Base-by-base conservation (phyloP, 1,139 yeast genomes). In the Saccharomyces hybrid region DNA sequence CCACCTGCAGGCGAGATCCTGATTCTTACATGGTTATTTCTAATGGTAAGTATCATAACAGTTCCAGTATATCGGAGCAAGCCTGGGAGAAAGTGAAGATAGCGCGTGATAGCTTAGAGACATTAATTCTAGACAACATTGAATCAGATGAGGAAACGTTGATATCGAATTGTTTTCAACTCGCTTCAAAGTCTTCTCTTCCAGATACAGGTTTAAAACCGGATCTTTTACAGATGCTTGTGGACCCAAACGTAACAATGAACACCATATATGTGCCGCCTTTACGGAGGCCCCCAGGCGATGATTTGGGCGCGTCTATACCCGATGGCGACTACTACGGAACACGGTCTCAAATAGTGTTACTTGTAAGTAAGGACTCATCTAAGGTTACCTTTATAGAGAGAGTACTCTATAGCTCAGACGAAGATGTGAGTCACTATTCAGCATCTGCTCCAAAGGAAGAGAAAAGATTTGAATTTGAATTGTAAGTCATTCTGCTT, bases 331-430 rank as follows among this genome's bases (percentile, higher is more conserved):
- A 73, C 29, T 82, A 76, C 62, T 93, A 91, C 64, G 98, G 97
- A 0, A 93, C 99, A 0, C 73, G 98, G 53, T 88, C 97, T 0
- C 97, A 90, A 65, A 89, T 96, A 0, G 80, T 90, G 1, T 76
- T 91, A 4, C 65, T 89, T 23, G 76, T 88, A 9, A 80, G 78
- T 61, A 76, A 75, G 42, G 54, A 68, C 5, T 55, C 57, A 13
- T 85, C 86, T 2, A 64, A 64, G 16, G 72, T 78, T n/a, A 70
- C 70, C 38, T 78, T 78, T 58, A 63, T 73, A 2, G 85, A 82
- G 61, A 69, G 70, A 42, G 72, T 73, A 5, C 57, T 76, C 11
- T 78, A 75, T 54, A 70, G 73, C 19, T 59, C 67, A 8, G 77
- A 75, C 53, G 55, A 58, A 7, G 70, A 67, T 41, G 59, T 59